These are phyloP conservation scores for Abrus pulchellus DNA, from an alignment of 306 rosid species.

Conservation along the genomic window DNA sequence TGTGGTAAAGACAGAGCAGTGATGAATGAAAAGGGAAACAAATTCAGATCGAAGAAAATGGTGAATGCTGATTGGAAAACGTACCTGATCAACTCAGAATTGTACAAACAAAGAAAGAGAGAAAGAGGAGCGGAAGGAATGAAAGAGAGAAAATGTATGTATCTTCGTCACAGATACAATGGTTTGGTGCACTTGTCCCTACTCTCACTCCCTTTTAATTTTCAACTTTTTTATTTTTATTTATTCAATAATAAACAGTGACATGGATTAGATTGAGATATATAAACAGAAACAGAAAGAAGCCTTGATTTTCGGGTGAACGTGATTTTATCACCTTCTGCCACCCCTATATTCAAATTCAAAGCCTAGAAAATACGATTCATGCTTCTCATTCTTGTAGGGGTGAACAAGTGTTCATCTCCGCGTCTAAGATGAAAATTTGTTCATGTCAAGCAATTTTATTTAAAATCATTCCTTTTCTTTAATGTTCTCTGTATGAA, in stretches of 20 bases:
- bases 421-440: too few species aligned
- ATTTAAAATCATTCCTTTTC: too few species aligned
- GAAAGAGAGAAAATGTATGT: background rate
- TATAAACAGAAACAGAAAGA: background rate
- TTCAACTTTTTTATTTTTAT: background rate
- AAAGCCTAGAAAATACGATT: too few species aligned
- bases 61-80: conserved; percentile 6
- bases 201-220: background rate
- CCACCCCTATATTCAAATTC: too few species aligned
- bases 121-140: background rate
- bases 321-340: too few species aligned
- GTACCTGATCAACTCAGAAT: conserved; percentile 29
- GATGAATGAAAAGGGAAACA: background rate
- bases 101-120: background rate
- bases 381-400: too few species aligned
- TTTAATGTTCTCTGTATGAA: too few species aligned
- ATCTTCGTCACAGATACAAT: background rate
- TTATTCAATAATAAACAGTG: background rate
- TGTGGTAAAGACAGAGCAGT: background rate
- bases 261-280: background rate
- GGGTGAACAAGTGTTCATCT: too few species aligned
- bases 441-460: too few species aligned
- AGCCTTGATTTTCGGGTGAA: background rate
- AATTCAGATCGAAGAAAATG: conserved; percentile 13
- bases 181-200: background rate